phyloP scores from a whole-genome alignment of 2,329 filamentous ascomycete genomes.

The Monosporascus sp. region DNA sequence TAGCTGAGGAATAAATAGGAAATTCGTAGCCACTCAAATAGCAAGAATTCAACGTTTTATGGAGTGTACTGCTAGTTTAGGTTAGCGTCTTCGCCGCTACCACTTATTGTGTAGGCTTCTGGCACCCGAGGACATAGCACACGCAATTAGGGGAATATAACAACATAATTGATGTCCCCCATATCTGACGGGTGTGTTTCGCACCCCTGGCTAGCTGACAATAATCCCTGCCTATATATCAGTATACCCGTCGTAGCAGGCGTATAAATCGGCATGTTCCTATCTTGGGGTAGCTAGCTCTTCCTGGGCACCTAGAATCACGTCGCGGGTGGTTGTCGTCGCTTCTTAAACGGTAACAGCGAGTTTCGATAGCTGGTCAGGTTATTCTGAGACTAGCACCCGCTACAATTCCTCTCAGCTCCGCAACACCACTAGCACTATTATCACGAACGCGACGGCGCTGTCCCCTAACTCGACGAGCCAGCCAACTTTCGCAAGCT shows the following conservation, averaged over 20 bases:
- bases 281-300: conserved; percentile 8
- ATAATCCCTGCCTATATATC: conserved; percentile 11
- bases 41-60: too few species aligned
- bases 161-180: too few species aligned
- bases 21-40: too few species aligned
- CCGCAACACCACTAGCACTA: conserved; percentile 2
- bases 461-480: conserved; percentile 10
- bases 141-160: too few species aligned
- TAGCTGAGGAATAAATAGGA: too few species aligned
- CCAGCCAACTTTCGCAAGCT: not conserved
- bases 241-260: conserved; percentile 8
- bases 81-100: too few species aligned
- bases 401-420: conserved; percentile 1
- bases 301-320: not conserved
- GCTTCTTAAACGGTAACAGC: conserved; percentile 3
- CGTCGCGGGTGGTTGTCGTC: conserved; percentile 2
- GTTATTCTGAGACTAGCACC: not conserved
- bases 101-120: too few species aligned
- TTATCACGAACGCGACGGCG: not conserved
- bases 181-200: too few species aligned
- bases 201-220: too few species aligned
- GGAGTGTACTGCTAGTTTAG: too few species aligned
- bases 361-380: conserved; percentile 2
- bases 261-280: conserved; percentile 15
- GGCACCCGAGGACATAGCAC: too few species aligned